phyloP scores from a whole-genome alignment of 1,139 yeast genomes.

The Yamadazyma oceani region DNA sequence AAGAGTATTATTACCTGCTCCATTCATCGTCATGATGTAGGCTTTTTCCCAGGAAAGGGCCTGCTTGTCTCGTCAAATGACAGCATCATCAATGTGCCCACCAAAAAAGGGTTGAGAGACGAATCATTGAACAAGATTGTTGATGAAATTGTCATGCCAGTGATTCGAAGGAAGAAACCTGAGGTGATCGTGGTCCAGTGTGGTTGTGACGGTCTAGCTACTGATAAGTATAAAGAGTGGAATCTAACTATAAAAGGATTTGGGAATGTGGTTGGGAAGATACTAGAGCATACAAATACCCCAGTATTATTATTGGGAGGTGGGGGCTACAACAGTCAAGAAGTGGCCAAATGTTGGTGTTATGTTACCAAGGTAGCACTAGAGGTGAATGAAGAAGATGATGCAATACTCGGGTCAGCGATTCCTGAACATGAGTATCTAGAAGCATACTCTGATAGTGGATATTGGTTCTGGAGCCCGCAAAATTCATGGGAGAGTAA shows the following conservation, averaged over 20 bases:
- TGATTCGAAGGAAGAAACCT: conserved; percentile 40
- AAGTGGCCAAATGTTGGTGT: conserved; percentile 67
- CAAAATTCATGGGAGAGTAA: conserved; percentile 18
- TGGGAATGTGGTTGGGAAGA: conserved; percentile 30
- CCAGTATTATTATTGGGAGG: conserved; percentile 64
- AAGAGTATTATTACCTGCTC: conserved; percentile 61
- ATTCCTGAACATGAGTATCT: conserved; percentile 54
- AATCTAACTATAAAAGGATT: conserved; percentile 59
- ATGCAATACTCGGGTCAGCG: conserved; percentile 19
- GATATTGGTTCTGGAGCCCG: conserved; percentile 53
- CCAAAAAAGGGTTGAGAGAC: conserved; percentile 57
- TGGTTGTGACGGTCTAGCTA: conserved; percentile 69
- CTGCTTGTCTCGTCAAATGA: conserved; percentile 22
- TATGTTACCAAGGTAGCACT: conserved; percentile 47
- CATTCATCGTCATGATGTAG: conserved; percentile 61
- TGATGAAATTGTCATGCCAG: conserved; percentile 44
- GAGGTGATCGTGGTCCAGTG: conserved; percentile 62
- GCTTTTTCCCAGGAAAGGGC: conserved; percentile 79
- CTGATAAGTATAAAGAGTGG: conserved; percentile 66
- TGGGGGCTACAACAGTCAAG: conserved; percentile 70
- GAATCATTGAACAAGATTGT: conserved; percentile 35
- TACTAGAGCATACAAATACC: conserved; percentile 18
- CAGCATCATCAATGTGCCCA: conserved; percentile 55
- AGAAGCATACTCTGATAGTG: conserved; percentile 47
- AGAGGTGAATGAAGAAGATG: conserved; percentile 22